Base-by-base conservation (phyloP, 495 filamentous ascomycete species). In the Lasiosphaeria ovina region DNA sequence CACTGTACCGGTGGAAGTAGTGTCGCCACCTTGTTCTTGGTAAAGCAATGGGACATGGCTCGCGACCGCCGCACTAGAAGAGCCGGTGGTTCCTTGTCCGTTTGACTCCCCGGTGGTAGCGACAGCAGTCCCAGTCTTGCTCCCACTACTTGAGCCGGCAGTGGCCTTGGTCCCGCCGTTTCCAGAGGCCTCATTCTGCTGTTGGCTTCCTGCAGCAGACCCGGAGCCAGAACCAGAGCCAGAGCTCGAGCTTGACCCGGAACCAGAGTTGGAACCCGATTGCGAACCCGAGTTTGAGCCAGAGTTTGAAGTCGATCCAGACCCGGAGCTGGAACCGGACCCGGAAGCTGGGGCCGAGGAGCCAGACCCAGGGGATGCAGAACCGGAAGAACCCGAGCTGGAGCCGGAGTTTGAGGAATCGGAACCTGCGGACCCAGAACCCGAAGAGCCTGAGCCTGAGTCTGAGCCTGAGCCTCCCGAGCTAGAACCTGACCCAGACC, bases 401-500 rank as follows among this genome's bases (percentile, higher is more conserved):
- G n/a, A 53, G 4, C 33, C 6, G 9, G 59, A 17, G 32, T 35
- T 36, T 11, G 8, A 52, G 4, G 42, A 4, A 6, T 24, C 59
- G 14, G 50, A 32, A 17, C 16, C 16, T 38, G 32, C 16, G 1
- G 49, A 32, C 3, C 40, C 55, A 8, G 48, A 31, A 9, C 48
- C 48, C 35, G 40, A 44, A 10, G 63, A 34, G 0, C 44, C 51
- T 11, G 54, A 31, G 38, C 24, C 54, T 47, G 54, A 56, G 6
- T 38, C 54, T 54, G 52, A 40, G 11, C 52, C 14, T 54, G 52
- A 54, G 3, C 35, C 34, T 40, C 51, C 50, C 3, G 51, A 54
- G 3, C 61, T 63, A 2, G 55, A 57, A 4, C 60, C 55, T 12
- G 38, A 51, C 0, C 53, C 62, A 14, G 33, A 35, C 14, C 51